Conservation (phyloP, 176 grass and related monocot genomes). For the bread wheat (Triticum aestivum) region IWGSC_CS_RefSeq_v2.1 NC_057812.1:8357470-8357969, state of each 20-base stretch:
- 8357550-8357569: neutral
- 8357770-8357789: constrained; percentile 21
- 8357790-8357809: constrained; percentile 27
- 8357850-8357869: constrained; percentile 22
- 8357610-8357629: constrained; percentile 40
- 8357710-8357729: neutral
- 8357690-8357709: constrained; percentile 45
- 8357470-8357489: constrained; percentile 30
- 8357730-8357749: constrained; percentile 17
- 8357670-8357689: constrained; percentile 30
- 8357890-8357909: neutral
- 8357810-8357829: neutral
- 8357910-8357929: neutral
- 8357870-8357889: neutral
- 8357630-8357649: constrained; percentile 53
- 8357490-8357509: constrained; percentile 3
- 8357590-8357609: constrained; percentile 16
- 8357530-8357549: constrained; percentile 43
- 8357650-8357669: constrained; percentile 34
- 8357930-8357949: constrained; percentile 27
- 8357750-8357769: neutral
- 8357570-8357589: constrained; percentile 28
- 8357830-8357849: neutral
- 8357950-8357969: constrained; percentile 8
- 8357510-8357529: constrained; percentile 9